These are phyloP conservation scores for Tetracladium maxilliforme DNA, from an alignment of 2,329 filamentous ascomycete genomes.

Conservation along the genomic window DNA sequence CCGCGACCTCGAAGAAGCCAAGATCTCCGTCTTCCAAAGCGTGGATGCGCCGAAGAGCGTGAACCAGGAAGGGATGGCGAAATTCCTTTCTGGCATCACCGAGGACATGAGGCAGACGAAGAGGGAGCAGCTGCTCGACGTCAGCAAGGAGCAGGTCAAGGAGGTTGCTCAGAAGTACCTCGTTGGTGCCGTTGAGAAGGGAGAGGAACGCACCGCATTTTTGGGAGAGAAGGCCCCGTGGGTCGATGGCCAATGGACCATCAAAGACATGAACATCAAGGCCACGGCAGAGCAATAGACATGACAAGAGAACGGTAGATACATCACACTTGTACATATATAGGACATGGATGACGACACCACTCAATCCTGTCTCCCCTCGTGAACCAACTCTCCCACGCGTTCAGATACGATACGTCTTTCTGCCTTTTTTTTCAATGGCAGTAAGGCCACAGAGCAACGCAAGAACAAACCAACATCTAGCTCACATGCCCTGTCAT, in stretches of 20 bases:
- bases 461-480: no score
- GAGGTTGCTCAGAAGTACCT: conserved; percentile 72
- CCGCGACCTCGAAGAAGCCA: conserved; percentile 86
- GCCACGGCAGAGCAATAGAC: conserved; percentile 7
- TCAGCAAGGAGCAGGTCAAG: conserved; percentile 66
- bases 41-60: conserved; percentile 83
- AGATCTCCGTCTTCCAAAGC: conserved; percentile 83
- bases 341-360: no score
- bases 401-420: no score
- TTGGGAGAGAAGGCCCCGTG: conserved; percentile 75
- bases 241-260: conserved; percentile 59
- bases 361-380: no score
- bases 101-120: conserved; percentile 80
- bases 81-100: conserved; percentile 74
- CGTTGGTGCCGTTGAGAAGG: conserved; percentile 47
- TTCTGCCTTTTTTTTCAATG: no score
- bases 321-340: no score
- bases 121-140: conserved; percentile 74
- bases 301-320: no score
- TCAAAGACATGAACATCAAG: conserved; percentile 57
- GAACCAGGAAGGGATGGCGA: conserved; percentile 72
- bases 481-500: no score
- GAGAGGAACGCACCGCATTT: conserved; percentile 52
- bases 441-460: no score
- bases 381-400: no score